phyloP scores from a whole-genome alignment of 257 asterid genomes.

The Handroanthus guayacan region DNA sequence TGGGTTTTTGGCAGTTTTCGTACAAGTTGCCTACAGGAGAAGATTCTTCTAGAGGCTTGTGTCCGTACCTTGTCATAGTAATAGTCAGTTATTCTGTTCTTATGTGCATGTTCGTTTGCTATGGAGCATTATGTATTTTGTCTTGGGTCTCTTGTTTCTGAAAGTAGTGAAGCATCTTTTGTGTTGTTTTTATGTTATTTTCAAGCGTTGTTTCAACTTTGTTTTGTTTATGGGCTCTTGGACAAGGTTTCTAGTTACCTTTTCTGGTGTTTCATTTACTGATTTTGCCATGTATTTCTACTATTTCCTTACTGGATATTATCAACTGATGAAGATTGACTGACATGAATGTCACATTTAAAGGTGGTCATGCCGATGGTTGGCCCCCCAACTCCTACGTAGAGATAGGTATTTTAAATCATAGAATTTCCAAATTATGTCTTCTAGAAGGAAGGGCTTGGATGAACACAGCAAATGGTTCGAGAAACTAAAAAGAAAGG shows the following conservation, averaged over 20 bases:
- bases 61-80: slow-evolving; percentile 10
- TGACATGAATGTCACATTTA: too few relatives aligned
- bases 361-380: too few relatives aligned
- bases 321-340: too few relatives aligned
- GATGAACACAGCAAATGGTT: background rate
- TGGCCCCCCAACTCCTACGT: too few relatives aligned
- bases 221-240: background rate
- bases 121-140: background rate
- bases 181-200: background rate
- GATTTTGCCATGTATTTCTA: too few relatives aligned
- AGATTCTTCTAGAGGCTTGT: slow-evolving; percentile 11
- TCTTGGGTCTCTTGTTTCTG: background rate
- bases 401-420: too few relatives aligned
- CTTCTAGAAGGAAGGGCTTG: slow-evolving; percentile 8
- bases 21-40: slow-evolving; percentile 29
- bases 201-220: background rate
- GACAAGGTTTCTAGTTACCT: background rate
- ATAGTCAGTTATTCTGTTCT: slow-evolving; percentile 1
- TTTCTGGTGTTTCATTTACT: background rate
- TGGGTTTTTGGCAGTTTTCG: slow-evolving; percentile 26
- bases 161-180: background rate
- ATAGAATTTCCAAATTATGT: slow-evolving; percentile 12
- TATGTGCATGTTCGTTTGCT: slow-evolving; percentile 14
- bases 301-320: too few relatives aligned
- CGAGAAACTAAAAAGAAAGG: background rate